Percentiles rank a stretch among this genome's conserved stretches.
These are phyloP conservation scores for Suillus hirtellus DNA, from an alignment of 768 basidiomycete genomes.

Conservation along the genomic window DNA sequence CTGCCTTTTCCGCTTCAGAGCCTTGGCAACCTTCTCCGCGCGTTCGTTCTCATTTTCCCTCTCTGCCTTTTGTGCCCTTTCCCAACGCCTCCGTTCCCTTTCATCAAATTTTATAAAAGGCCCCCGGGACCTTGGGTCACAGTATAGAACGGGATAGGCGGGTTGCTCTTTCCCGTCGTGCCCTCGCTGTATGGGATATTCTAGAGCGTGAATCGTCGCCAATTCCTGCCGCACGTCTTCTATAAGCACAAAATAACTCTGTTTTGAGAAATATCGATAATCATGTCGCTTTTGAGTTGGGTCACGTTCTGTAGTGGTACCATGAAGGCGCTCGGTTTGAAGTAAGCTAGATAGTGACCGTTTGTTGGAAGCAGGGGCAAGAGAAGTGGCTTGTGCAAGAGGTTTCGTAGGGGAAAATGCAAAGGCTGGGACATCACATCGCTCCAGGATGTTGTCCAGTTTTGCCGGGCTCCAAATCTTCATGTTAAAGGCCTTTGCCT, in stretches of 20 bases:
- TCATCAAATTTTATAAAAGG: slow-evolving; percentile 80
- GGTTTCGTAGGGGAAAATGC: slow-evolving; percentile 26
- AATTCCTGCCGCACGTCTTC: slow-evolving; percentile 86
- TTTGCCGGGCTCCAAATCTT: slow-evolving; percentile 86
- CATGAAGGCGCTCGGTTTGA: slow-evolving; percentile 82
- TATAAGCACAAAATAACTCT: slow-evolving; percentile 81
- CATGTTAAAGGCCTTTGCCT: slow-evolving; percentile 69
- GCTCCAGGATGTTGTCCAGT: slow-evolving; percentile 68
- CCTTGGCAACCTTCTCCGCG: slow-evolving; percentile 25
- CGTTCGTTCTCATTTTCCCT: slow-evolving; percentile 38
- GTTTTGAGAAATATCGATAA: slow-evolving; percentile 80
- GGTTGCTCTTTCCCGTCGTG: slow-evolving; percentile 54
- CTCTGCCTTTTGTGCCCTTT: slow-evolving; percentile 48
- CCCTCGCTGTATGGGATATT: slow-evolving; percentile 64
- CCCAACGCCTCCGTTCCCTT: slow-evolving; percentile 66
- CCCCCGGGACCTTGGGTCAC: slow-evolving; percentile 69
- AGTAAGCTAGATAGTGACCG: slow-evolving; percentile 62
- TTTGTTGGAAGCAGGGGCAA: slow-evolving; percentile 34
- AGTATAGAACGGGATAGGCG: slow-evolving; percentile 84
- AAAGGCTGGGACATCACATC: slow-evolving; percentile 50
- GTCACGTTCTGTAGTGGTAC: slow-evolving; percentile 87
- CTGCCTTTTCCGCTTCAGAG: slow-evolving; percentile 31
- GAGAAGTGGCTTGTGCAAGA: slow-evolving; percentile 31
- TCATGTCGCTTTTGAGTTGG: slow-evolving; percentile 85
- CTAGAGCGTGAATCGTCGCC: slow-evolving; percentile 81